A percentile compares a stretch with the other conserved stretches of the same genome.
Conservation (phyloP, 257 asterid species). For the Nicotiana attenuata region DNA sequence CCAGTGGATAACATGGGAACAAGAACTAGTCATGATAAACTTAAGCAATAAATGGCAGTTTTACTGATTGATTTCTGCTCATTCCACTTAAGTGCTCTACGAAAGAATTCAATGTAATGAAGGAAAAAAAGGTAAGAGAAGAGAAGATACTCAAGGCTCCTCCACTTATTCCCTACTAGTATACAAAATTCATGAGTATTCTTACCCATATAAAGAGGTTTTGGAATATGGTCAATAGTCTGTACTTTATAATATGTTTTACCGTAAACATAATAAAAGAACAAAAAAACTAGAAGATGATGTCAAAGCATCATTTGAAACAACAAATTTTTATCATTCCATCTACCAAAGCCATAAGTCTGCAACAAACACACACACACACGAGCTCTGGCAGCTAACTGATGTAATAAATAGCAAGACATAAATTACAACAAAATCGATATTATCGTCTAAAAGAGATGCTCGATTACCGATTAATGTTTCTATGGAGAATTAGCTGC, state of each 20-base stretch:
- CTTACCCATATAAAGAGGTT: neutral
- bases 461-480: neutral
- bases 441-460: neutral
- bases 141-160: neutral
- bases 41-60: neutral
- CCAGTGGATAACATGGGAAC: neutral
- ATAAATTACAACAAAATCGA: neutral
- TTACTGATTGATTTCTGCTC: neutral
- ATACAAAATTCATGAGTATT: neutral
- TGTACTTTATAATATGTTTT: neutral
- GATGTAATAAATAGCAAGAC: neutral
- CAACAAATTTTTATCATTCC: neutral
- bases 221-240: neutral
- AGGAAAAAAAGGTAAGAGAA: neutral
- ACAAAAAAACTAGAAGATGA: neutral
- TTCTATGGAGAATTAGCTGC: too few relatives aligned
- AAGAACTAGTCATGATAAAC: neutral
- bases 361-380: neutral
- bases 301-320: neutral
- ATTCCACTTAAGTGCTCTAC: neutral
- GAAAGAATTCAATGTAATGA: neutral
- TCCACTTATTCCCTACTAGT: neutral
- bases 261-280: neutral
- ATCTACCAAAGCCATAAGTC: neutral
- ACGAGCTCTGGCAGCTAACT: neutral